Percentiles rank a stretch among this genome's conserved stretches.
Conservation (phyloP, 2,329 filamentous ascomycete species). For the Colletotrichum graminicola region DNA sequence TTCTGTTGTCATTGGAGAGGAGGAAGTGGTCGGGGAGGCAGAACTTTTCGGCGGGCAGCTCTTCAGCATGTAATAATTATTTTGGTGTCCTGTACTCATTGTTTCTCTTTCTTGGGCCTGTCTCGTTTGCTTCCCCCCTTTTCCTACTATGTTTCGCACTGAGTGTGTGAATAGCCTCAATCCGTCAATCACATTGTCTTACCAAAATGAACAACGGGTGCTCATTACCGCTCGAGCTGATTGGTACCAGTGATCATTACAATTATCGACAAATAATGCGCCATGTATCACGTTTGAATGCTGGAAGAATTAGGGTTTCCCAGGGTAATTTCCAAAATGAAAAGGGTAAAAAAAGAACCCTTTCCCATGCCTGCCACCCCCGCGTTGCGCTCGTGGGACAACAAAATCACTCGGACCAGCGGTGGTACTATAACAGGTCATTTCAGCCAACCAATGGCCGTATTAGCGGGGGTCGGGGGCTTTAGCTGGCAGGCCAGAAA, state of each 20-base stretch:
- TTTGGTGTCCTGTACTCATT: constrained; percentile 55
- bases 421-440: constrained; percentile 35
- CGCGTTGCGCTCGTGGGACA: constrained; percentile 27
- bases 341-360: not conserved
- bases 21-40: constrained; percentile 47
- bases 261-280: not conserved
- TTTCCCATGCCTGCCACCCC: not conserved
- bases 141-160: constrained; percentile 38
- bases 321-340: constrained; percentile 7
- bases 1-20: constrained; percentile 27
- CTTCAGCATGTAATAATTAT: constrained; percentile 64
- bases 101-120: constrained; percentile 46
- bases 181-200: constrained; percentile 27
- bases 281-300: not conserved
- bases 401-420: constrained; percentile 30
- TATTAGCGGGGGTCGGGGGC: constrained; percentile 28
- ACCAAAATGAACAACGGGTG: not conserved
- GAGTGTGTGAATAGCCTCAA: constrained; percentile 39
- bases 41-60: constrained; percentile 50
- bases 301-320: constrained; percentile 7
- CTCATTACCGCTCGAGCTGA: no score
- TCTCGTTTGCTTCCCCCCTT: constrained; percentile 42
- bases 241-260: not conserved
- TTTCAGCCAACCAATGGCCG: constrained; percentile 37
- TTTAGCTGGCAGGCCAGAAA: not conserved